Evolutionary conservation across 805 yeast genomes (phyloP).

Genomic region (Cyberlindnera japonica): DNA sequence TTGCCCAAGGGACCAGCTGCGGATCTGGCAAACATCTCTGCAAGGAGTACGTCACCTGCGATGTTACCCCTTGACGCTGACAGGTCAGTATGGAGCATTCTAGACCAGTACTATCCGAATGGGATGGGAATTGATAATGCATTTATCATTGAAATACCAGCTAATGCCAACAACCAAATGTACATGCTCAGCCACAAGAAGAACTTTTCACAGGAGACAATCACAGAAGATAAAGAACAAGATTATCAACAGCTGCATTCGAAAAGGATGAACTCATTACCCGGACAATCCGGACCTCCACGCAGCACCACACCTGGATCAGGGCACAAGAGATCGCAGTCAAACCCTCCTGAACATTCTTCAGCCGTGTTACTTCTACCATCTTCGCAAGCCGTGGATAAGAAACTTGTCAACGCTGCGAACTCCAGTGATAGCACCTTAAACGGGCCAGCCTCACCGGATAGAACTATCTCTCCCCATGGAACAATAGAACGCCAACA

Average conservation of each 20-base stretch:
- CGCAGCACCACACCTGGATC: slow-evolving; percentile 14
- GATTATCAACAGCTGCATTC: slow-evolving; percentile 12
- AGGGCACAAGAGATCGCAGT: slow-evolving; percentile 22
- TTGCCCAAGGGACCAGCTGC: slow-evolving; percentile 13
- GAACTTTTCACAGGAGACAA: slow-evolving; percentile 22
- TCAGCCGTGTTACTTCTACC: slow-evolving; percentile 27
- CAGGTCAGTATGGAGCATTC: slow-evolving; percentile 48
- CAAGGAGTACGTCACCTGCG: slow-evolving; percentile 19
- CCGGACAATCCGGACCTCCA: slow-evolving; percentile 8
- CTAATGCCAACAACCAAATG: slow-evolving; percentile 1
- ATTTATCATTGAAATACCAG: slow-evolving; percentile 50
- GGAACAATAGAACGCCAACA: not conserved
- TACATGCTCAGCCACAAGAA: slow-evolving; percentile 12
- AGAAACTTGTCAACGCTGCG: not conserved
- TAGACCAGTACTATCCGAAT: slow-evolving; percentile 59
- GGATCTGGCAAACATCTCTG: slow-evolving; percentile 11
- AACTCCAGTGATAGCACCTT: not conserved
- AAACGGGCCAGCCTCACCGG: slow-evolving; percentile 5
- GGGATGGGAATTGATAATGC: slow-evolving; percentile 70
- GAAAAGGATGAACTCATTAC: slow-evolving; percentile 20
- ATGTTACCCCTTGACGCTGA: slow-evolving; percentile 50
- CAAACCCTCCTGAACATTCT: slow-evolving; percentile 26
- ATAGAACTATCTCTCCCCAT: slow-evolving; percentile 9
- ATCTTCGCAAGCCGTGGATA: slow-evolving; percentile 5
- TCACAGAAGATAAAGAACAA: slow-evolving; percentile 24